Conservation (phyloP, 2,329 filamentous ascomycete genomes). For the Capronia coronata region DNA sequence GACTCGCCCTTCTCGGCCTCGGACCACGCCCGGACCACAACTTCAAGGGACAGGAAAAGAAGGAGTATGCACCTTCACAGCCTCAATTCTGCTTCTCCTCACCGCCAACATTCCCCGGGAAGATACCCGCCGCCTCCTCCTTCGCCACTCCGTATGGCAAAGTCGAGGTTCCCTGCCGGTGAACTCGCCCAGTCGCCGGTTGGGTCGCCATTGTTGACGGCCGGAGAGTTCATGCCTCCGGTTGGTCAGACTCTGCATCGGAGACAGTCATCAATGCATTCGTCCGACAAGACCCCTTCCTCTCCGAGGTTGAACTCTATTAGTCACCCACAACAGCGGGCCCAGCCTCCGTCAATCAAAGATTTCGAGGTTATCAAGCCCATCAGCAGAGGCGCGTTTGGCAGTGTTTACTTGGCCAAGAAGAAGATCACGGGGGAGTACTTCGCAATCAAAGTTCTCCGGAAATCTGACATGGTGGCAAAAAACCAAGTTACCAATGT, state of each 20-base stretch:
- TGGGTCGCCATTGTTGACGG: constrained; percentile 77
- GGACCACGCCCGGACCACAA: constrained; percentile 71
- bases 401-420: constrained; percentile 94
- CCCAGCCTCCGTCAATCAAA: constrained; percentile 91
- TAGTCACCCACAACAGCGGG: constrained; percentile 75
- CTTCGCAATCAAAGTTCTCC: constrained; percentile 95
- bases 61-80: constrained; percentile 79
- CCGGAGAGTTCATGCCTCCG: constrained; percentile 57
- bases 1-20: constrained; percentile 73
- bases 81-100: constrained; percentile 60
- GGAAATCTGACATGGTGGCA: constrained; percentile 99
- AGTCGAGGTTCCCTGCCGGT: constrained; percentile 61
- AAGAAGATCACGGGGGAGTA: constrained; percentile 99
- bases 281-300: constrained; percentile 67
- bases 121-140: constrained; percentile 68
- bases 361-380: constrained; percentile 99
- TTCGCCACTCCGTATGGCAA: constrained; percentile 78
- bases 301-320: constrained; percentile 73
- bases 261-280: constrained; percentile 82
- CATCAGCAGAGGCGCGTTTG: constrained; percentile 97
- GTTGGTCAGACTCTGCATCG: constrained; percentile 57
- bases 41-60: constrained; percentile 75
- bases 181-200: constrained; percentile 62
- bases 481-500: constrained; percentile 99
- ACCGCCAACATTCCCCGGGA: constrained; percentile 82